These are phyloP conservation scores for Fusarium sp. DNA, from an alignment of 2,329 filamentous ascomycete species.

Conservation along the genomic window DNA sequence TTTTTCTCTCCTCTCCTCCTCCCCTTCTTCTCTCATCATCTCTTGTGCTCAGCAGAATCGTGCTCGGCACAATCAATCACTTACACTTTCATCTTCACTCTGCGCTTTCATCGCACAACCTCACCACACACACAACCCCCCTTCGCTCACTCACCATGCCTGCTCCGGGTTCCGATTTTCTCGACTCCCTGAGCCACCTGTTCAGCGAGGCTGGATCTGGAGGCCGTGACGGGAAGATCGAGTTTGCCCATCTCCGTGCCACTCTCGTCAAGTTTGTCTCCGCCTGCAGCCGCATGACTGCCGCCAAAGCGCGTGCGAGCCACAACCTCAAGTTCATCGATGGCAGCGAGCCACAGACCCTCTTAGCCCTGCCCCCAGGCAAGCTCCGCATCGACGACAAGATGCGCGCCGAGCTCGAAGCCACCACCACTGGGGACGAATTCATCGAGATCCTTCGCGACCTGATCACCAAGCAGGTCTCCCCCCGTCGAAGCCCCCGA, in stretches of 20 bases:
- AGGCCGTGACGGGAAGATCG: not conserved
- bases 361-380: slow-evolving; percentile 17
- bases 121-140: not conserved
- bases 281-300: slow-evolving; percentile 16
- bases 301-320: slow-evolving; percentile 25
- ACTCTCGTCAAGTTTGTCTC: slow-evolving; percentile 28
- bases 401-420: slow-evolving; percentile 10
- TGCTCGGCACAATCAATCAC: not conserved
- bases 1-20: not conserved
- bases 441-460: slow-evolving; percentile 28
- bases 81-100: not conserved
- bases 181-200: slow-evolving; percentile 20
- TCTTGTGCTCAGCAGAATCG: not conserved
- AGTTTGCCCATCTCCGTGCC: slow-evolving; percentile 29
- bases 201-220: slow-evolving; percentile 36
- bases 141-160: not conserved
- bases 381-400: slow-evolving; percentile 15
- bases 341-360: slow-evolving; percentile 22
- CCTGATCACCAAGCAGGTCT: slow-evolving; percentile 24
- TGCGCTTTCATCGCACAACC: not conserved
- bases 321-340: slow-evolving; percentile 36
- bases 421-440: slow-evolving; percentile 4
- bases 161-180: slow-evolving; percentile 23
- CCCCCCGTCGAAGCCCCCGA: slow-evolving; percentile 10
- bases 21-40: not conserved